Conservation (phyloP, 768 basidiomycete genomes). For the Jaapia argillacea region DNA sequence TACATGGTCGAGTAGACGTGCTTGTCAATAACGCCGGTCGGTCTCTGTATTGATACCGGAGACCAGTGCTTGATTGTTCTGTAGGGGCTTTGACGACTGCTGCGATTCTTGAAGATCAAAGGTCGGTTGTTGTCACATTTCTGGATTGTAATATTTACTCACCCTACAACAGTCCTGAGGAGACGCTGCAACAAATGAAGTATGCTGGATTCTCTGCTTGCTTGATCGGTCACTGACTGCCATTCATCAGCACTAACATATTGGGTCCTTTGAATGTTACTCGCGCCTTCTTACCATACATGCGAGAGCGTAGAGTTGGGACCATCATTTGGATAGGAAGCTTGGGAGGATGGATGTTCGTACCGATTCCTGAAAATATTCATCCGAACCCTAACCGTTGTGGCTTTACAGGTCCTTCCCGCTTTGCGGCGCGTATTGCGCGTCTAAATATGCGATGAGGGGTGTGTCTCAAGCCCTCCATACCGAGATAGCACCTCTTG, state of each 20-base stretch:
- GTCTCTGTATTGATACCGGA: background rate
- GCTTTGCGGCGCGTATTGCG: background rate
- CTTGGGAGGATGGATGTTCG: conserved; percentile 6
- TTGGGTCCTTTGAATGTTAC: conserved; percentile 12
- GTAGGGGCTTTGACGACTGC: background rate
- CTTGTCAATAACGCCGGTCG: conserved; percentile 56
- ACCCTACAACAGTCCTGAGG: background rate
- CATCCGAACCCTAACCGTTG: no score
- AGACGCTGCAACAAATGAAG: background rate
- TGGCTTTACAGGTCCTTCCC: no score
- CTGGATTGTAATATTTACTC: no score
- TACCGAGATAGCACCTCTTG: conserved; percentile 42
- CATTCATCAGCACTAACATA: conserved; percentile 9
- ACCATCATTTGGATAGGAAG: conserved; percentile 12
- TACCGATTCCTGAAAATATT: no score
- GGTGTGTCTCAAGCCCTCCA: no score
- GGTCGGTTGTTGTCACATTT: background rate
- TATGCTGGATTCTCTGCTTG: background rate
- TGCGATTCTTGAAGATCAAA: background rate
- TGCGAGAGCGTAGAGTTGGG: conserved; percentile 9
- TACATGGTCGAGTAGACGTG: conserved; percentile 49
- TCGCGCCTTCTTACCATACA: conserved; percentile 11
- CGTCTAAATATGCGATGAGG: background rate
- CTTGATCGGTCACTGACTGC: background rate
- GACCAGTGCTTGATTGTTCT: background rate